Base-by-base conservation (phyloP, 2,329 filamentous ascomycete genomes). In the Calonectria leucothoes region DNA sequence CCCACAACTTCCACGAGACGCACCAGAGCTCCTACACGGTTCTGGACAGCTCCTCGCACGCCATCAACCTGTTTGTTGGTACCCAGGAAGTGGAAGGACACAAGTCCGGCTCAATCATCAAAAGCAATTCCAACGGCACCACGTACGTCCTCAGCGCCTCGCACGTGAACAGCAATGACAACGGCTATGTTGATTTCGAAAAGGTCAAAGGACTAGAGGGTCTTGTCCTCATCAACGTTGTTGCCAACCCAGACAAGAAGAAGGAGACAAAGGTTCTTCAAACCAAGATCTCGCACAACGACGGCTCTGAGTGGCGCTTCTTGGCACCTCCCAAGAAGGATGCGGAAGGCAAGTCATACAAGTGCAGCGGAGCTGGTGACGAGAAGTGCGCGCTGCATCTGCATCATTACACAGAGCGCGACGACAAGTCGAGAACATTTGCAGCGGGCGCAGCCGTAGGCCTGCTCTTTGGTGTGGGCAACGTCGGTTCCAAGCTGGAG, bases 61-160 rank as follows among this genome's bases (percentile, higher is more conserved):
- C 97, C 1, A 90, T 99, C 72, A 98, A 98, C 85, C 86, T 99
- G 71, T 97, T 98, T 81, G 96, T 98, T 59, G 95, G 94, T 0
- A 94, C 95, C 49, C 93, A 94, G 79, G 90, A 89, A 49, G 87
- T 87, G 4, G 82, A 88, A 65, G 93, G 91, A 23, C 91, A 90
- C 65, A 91, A 94, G 73, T 95, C 94, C 79, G 97, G 97, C 45
- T 93, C 94, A 29, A 95, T 99, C 78, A 92, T 99, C 85, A 99
- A 98, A 90, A 98, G 95, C 82, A 99, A 99, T 87, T 98, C 95
- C 80, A 98, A 99, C 82, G 97, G 97, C 68, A 99, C 97, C 0
- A 97, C 94, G 1, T 99, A 98, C 81, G 94, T 98, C 15, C 87
- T 98, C 76, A 97, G 94, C 83, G 88, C 97, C 29, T 88, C 91